These are phyloP conservation scores for Suhomyces canberraensis DNA, from an alignment of 805 yeast genomes.

Conservation along the genomic window DNA sequence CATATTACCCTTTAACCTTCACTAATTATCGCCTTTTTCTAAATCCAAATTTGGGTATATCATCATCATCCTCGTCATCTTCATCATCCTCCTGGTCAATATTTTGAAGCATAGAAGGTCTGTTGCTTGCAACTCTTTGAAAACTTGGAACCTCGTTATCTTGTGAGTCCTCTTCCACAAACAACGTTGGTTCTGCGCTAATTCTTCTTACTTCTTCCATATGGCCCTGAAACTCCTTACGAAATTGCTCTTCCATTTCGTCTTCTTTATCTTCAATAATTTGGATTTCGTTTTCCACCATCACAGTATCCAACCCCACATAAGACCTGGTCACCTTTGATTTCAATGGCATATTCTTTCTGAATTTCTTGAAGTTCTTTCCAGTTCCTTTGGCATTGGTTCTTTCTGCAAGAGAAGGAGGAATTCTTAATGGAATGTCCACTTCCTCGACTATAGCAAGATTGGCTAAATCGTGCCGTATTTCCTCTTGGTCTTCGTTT, in stretches of 20 bases:
- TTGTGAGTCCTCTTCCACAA: constrained; percentile 4
- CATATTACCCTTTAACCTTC: no score
- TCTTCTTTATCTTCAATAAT: constrained; percentile 1
- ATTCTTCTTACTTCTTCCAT: constrained; percentile 11
- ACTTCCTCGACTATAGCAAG: constrained; percentile 34
- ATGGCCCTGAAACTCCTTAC: constrained; percentile 11
- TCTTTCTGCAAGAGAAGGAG: constrained; percentile 7
- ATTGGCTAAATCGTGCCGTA: constrained; percentile 21
- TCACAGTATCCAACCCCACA: constrained; percentile 19
- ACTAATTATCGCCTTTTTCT: constrained; percentile 12
- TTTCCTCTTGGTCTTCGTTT: constrained; percentile 13
- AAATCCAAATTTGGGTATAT: constrained; percentile 33
- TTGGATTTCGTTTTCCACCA: constrained; percentile 8
- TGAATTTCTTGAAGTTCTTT: constrained; percentile 40
- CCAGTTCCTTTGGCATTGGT: constrained; percentile 17
- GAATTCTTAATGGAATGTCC: constrained; percentile 15
- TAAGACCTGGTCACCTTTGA: constrained; percentile 27
- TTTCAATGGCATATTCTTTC: constrained; percentile 18
- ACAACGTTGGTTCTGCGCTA: constrained; percentile 1
- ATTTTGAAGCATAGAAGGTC: no score
- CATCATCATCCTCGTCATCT: constrained; percentile 30
- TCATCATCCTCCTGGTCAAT: constrained; percentile 23
- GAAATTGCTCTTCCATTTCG: constrained; percentile 4
- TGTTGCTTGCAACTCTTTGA: no score
- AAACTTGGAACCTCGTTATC: neutral